phyloP scores from a whole-genome alignment of 2,329 filamentous ascomycete species.

The Phialocephala sp. region DNA sequence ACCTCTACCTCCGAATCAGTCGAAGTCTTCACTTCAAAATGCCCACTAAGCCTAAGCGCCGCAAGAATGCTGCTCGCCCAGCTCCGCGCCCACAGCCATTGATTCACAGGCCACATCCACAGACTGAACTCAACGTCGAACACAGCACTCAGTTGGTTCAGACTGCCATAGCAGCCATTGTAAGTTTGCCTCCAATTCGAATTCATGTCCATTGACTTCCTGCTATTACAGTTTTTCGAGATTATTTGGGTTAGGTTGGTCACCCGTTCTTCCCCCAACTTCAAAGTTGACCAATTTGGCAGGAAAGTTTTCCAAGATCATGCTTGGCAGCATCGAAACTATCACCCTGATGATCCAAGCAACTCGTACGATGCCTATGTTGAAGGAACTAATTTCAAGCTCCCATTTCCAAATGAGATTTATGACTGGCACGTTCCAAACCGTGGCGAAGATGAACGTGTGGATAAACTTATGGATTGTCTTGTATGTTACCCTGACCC shows the following conservation, averaged over 20 bases:
- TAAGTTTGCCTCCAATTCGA: background rate
- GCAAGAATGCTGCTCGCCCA: background rate
- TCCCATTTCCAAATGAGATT: background rate
- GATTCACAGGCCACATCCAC: background rate
- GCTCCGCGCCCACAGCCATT: background rate
- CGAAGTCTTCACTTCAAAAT: background rate
- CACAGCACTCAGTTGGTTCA: conserved; percentile 3
- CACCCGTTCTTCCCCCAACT: background rate
- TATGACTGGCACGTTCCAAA: conserved; percentile 29
- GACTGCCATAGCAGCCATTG: background rate
- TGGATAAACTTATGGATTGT: conserved; percentile 37
- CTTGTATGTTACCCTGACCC: conserved; percentile 29
- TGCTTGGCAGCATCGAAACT: conserved; percentile 14
- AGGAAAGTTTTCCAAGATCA: conserved; percentile 1
- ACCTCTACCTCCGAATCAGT: background rate
- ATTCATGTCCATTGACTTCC: background rate
- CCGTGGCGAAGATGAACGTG: conserved; percentile 26
- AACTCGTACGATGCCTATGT: conserved; percentile 33
- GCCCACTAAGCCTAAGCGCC: background rate
- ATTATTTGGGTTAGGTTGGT: background rate
- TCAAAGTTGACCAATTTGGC: background rate
- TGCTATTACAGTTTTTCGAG: background rate
- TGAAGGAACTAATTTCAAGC: conserved; percentile 11
- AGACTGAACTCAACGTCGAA: background rate
- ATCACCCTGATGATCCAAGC: conserved; percentile 32